A percentile compares a stretch with the other conserved stretches of the same genome.
Evolutionary conservation across 2,329 filamentous ascomycete species (phyloP).

Genomic region (Ceratocystis huliohia): DNA sequence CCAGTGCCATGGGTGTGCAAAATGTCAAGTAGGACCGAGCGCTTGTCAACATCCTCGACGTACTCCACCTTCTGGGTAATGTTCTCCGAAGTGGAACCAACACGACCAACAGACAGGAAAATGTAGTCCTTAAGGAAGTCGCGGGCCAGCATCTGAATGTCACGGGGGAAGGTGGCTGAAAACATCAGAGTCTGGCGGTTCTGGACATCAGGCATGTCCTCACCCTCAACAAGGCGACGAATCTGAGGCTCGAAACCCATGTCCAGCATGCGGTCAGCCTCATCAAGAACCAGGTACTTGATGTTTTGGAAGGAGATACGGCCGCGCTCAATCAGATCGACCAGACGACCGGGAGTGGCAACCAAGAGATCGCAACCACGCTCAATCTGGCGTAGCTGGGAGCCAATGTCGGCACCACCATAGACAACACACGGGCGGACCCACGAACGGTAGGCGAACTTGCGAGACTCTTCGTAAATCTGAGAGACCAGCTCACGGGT

Average conservation of each 20-base stretch:
- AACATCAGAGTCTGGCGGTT: constrained; percentile 98
- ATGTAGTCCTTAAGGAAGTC: constrained; percentile 99
- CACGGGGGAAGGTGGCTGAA: constrained; percentile 95
- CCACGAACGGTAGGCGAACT: constrained; percentile 98
- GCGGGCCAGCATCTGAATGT: constrained; percentile 97
- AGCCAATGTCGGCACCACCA: constrained; percentile 96
- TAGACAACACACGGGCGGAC: constrained; percentile 97
- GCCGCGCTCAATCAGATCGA: constrained; percentile 96
- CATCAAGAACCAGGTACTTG: constrained; percentile 97
- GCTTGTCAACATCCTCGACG: constrained; percentile 93
- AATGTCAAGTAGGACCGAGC: constrained; percentile 91
- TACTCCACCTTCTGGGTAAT: constrained; percentile 99
- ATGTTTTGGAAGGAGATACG: constrained; percentile 96
- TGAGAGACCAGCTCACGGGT: constrained; percentile 98
- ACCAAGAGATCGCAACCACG: constrained; percentile 92
- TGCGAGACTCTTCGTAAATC: constrained; percentile 94
- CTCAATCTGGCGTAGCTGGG: constrained; percentile 96
- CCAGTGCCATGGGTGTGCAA: constrained; percentile 81
- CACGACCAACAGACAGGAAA: constrained; percentile 96
- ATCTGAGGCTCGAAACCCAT: constrained; percentile 99
- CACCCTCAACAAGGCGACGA: constrained; percentile 91
- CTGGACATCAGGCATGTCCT: constrained; percentile 83
- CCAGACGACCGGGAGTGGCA: constrained; percentile 90
- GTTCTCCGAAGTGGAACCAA: constrained; percentile 99
- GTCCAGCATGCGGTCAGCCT: constrained; percentile 99